Evolutionary conservation across 179 eudicot species (phyloP), one percentile per base, ranked within the genome.

Genomic region (Beta corolliflora): DNA sequence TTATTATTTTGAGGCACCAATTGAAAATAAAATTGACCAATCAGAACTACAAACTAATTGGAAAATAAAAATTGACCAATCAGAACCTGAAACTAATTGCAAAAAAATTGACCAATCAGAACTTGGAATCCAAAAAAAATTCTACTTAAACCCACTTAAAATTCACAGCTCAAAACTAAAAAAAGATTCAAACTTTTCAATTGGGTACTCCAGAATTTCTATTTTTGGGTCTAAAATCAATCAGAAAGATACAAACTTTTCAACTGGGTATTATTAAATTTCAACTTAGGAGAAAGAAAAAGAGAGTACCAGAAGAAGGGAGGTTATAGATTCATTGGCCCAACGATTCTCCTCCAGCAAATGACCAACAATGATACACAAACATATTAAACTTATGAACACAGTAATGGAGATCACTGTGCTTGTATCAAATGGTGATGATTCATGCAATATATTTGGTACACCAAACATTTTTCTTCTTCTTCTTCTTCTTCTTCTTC

Each of bases 291-390:
- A 31, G 25, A 60, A 18, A 7, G 15, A 53, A 9, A 60, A 60
- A 11, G 36, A 44, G 41, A 74, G 13, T 48, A 88, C 90, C 87
- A 88, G 81, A 56, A 88, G 82, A 54, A 88, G 88, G 29, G 90
- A 83, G 21, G 87, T 80, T 45, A 88, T 88, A 45, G 90, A 88
- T 82, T 88, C 90, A 76, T 86, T 88, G 41, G 90, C 90, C 90
- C 88, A 88, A 13, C 87, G 88, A 79, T 86, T 80, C 65, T 86
- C 85, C 80, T 88, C 90, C 14, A 88, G 83, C 79, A 88, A 84
- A 70, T 88, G 90, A 59, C 90, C 90, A 58, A 88, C 48, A 41
- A 88, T 68, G 63, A 88, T 88, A 70, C 90, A 88, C 81, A 87
- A 83, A 63, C 85, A 81, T 21, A 88, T 81, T 50, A 88, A 85